Evolutionary conservation across 768 basidiomycete species (phyloP).

Genomic region (Podaxis sp.): DNA sequence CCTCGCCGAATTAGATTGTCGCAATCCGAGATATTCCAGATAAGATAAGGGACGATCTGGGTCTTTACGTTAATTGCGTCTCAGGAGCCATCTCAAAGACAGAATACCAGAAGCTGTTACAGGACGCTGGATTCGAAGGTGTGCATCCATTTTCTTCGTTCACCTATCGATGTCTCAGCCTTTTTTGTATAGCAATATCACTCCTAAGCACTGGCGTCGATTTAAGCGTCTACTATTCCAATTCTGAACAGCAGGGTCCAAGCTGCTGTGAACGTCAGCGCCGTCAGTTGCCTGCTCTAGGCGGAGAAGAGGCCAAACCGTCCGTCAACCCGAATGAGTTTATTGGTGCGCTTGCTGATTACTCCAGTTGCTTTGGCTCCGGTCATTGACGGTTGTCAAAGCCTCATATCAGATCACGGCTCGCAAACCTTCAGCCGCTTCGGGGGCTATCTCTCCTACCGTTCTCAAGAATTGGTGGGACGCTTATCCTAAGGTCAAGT

Average conservation of each 20-base stretch:
- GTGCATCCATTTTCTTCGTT: background rate
- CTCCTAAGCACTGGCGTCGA: slow-evolving; percentile 39
- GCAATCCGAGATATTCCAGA: slow-evolving; percentile 41
- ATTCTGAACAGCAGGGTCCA: background rate
- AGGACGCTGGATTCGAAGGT: slow-evolving; percentile 39
- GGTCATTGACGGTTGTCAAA: slow-evolving; percentile 13
- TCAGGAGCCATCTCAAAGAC: slow-evolving; percentile 37
- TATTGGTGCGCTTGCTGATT: slow-evolving; percentile 30
- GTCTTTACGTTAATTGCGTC: slow-evolving; percentile 40
- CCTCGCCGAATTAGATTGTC: slow-evolving; percentile 31
- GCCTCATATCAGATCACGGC: slow-evolving; percentile 47
- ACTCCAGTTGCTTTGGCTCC: background rate
- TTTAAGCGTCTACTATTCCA: slow-evolving; percentile 30
- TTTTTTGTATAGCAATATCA: slow-evolving; percentile 27
- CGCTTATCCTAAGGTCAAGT: slow-evolving; percentile 39
- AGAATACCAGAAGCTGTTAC: slow-evolving; percentile 34
- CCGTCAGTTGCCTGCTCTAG: slow-evolving; percentile 11
- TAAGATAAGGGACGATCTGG: slow-evolving; percentile 34
- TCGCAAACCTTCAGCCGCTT: slow-evolving; percentile 23
- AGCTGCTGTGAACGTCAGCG: background rate
- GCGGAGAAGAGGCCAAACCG: slow-evolving; percentile 9
- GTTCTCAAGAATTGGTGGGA: slow-evolving; percentile 49
- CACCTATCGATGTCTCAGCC: background rate
- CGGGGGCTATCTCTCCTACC: slow-evolving; percentile 14
- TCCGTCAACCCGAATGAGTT: slow-evolving; percentile 37